A percentile compares a stretch with the other conserved stretches of the same genome.
Conservation (phyloP, 2,329 filamentous ascomycete species). For the Tolypocladium amazonense region DNA sequence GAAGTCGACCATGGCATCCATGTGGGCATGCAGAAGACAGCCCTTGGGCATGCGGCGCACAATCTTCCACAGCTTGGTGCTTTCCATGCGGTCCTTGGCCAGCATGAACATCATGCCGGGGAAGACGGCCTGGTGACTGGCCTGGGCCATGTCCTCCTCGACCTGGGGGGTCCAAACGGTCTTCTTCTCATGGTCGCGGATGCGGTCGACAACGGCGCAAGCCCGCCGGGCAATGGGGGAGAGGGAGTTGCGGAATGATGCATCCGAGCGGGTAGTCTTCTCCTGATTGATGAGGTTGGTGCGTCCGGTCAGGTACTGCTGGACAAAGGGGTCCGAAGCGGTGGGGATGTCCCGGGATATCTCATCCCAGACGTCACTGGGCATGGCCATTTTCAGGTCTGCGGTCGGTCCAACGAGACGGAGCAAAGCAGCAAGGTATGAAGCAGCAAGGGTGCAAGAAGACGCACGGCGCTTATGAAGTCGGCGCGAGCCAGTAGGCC, state of each 20-base stretch:
- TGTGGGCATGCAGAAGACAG: slow-evolving; percentile 71
- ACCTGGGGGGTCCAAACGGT: slow-evolving; percentile 67
- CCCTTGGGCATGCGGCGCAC: slow-evolving; percentile 84
- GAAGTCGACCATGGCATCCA: slow-evolving; percentile 85
- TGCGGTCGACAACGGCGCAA: slow-evolving; percentile 67
- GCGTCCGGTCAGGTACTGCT: slow-evolving; percentile 70
- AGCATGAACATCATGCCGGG: slow-evolving; percentile 91
- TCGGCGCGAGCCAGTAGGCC: background rate
- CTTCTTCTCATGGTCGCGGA: slow-evolving; percentile 65
- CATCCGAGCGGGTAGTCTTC: slow-evolving; percentile 67
- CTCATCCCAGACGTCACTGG: slow-evolving; percentile 50
- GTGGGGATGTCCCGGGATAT: slow-evolving; percentile 45
- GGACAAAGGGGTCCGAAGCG: slow-evolving; percentile 62
- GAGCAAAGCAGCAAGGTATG: background rate
- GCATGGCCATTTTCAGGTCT: slow-evolving; percentile 24
- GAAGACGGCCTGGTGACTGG: slow-evolving; percentile 54
- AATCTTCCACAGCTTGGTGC: slow-evolving; percentile 76
- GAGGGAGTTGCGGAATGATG: slow-evolving; percentile 59
- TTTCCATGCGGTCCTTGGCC: slow-evolving; percentile 77
- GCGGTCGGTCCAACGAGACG: background rate
- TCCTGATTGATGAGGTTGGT: slow-evolving; percentile 70
- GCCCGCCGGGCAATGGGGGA: slow-evolving; percentile 72
- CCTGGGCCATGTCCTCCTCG: slow-evolving; percentile 57
- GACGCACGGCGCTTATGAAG: background rate
- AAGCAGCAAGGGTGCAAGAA: background rate